phyloP scores from a whole-genome alignment of 2,329 filamentous ascomycete genomes.

The Botrytis deweyae region DNA sequence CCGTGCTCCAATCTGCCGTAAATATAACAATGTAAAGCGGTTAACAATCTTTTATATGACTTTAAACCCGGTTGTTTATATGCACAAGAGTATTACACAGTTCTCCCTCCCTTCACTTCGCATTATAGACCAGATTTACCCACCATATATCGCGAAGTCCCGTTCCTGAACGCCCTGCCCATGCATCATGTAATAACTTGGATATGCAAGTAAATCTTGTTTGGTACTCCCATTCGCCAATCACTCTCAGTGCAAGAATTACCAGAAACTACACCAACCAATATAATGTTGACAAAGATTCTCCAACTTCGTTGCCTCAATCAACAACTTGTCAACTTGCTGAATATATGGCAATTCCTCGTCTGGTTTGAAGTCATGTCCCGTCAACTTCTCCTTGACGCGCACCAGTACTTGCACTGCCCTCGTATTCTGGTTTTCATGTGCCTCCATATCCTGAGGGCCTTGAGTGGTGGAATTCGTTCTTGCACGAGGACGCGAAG shows the following conservation, averaged over 20 bases:
- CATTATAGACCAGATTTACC: neutral
- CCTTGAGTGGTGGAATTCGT: constrained; percentile 57
- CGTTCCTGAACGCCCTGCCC: constrained; percentile 1
- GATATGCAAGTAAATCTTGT: neutral
- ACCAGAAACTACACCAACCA: constrained; percentile 99
- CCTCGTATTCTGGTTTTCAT: constrained; percentile 87
- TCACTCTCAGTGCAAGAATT: neutral
- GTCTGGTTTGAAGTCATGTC: constrained; percentile 81
- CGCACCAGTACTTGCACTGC: constrained; percentile 88
- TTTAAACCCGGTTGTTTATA: neutral
- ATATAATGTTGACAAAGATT: constrained; percentile 99
- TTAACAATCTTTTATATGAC: neutral
- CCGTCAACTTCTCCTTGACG: constrained; percentile 94
- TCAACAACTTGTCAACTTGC: constrained; percentile 92
- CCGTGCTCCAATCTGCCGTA: neutral
- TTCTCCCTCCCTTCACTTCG: neutral
- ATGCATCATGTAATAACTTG: neutral
- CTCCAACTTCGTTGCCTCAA: constrained; percentile 93
- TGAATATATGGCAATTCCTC: constrained; percentile 82
- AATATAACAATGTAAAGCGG: neutral
- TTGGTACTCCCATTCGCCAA: neutral
- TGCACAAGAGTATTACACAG: constrained; percentile 18
- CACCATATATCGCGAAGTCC: neutral
- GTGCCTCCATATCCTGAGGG: constrained; percentile 44
- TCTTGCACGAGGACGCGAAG: constrained; percentile 53